Conservation (phyloP, 768 basidiomycete species). For the Tephrocybe sp. region DNA sequence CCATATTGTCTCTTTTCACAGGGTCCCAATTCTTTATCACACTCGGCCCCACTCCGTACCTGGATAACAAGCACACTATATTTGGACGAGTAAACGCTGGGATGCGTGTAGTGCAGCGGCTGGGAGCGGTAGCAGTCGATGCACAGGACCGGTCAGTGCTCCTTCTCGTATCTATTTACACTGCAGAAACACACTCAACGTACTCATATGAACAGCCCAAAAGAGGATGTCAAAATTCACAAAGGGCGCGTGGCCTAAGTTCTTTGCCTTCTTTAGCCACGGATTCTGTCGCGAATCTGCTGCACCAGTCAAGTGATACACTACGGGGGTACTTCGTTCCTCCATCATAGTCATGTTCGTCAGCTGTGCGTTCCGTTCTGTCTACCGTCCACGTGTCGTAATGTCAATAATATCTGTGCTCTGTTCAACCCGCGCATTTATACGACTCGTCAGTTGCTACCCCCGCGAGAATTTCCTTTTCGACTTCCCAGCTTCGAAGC, state of each 20-base stretch:
- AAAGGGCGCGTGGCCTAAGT: slow-evolving; percentile 54
- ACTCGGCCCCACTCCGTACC: slow-evolving; percentile 76
- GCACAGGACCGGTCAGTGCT: slow-evolving; percentile 75
- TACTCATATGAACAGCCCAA: slow-evolving; percentile 37
- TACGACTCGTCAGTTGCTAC: too few relatives aligned
- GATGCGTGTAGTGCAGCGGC: slow-evolving; percentile 88
- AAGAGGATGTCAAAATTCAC: slow-evolving; percentile 88
- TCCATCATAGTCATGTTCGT: too few relatives aligned
- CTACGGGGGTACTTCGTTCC: too few relatives aligned
- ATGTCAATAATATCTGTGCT: too few relatives aligned
- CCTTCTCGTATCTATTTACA: neutral
- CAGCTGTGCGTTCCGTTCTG: too few relatives aligned
- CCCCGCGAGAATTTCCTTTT: too few relatives aligned
- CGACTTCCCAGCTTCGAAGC: too few relatives aligned
- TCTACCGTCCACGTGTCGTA: too few relatives aligned
- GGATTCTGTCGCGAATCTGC: slow-evolving; percentile 5
- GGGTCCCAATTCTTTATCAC: slow-evolving; percentile 97
- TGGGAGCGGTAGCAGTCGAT: slow-evolving; percentile 91
- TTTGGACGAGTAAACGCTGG: slow-evolving; percentile 90
- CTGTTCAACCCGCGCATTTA: too few relatives aligned
- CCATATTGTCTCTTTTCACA: slow-evolving; percentile 27
- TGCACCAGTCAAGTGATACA: neutral
- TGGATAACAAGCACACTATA: slow-evolving; percentile 86
- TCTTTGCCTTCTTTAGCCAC: neutral
- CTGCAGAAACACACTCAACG: neutral